These are phyloP conservation scores for cucumber (Cucumis sativus) DNA, from an alignment of 306 rosid species.

Conservation along the genomic window DNA sequence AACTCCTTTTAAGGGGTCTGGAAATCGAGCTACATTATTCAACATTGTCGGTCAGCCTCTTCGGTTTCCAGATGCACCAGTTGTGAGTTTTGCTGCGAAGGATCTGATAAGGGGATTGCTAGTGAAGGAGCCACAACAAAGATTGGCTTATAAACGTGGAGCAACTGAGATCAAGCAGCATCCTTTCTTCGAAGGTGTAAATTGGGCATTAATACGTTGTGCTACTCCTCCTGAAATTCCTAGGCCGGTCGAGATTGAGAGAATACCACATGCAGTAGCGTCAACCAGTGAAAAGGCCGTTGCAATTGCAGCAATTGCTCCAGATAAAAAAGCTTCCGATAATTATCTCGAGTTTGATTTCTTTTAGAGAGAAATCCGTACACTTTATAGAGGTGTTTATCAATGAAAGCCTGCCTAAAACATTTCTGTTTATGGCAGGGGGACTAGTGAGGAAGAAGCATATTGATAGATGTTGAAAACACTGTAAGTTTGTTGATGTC, in stretches of 20 bases:
- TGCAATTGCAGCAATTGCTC: conserved; percentile 32
- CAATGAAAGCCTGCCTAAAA: conserved; percentile 30
- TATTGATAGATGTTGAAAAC: conserved; percentile 32
- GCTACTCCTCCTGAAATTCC: conserved; percentile 99
- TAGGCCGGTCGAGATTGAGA: conserved; percentile 66
- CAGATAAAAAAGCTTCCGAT: conserved; percentile 57
- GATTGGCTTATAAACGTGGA: conserved; percentile 84
- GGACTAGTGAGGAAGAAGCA: conserved; percentile 12
- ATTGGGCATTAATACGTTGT: conserved; percentile 94
- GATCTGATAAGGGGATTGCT: conserved; percentile 91
- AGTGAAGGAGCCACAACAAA: conserved; percentile 82
- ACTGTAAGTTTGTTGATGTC: conserved; percentile 44
- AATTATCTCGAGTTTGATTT: conserved; percentile 97
- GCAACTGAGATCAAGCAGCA: conserved; percentile 95
- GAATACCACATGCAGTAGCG: conserved; percentile 53
- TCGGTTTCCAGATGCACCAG: conserved; percentile 85
- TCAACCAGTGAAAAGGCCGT: conserved; percentile 51
- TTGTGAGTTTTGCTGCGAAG: conserved; percentile 86
- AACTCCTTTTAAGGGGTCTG: conserved; percentile 95
- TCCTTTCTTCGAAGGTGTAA: conserved; percentile 94
- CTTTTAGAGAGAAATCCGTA: conserved; percentile 50
- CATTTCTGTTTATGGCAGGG: conserved; percentile 31
- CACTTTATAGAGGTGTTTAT: background rate
- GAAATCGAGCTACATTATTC: conserved; percentile 78
- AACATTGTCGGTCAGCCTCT: conserved; percentile 88